Conservation (phyloP, 805 yeast genomes). For the Aciculoconidium aculeatum region DNA sequence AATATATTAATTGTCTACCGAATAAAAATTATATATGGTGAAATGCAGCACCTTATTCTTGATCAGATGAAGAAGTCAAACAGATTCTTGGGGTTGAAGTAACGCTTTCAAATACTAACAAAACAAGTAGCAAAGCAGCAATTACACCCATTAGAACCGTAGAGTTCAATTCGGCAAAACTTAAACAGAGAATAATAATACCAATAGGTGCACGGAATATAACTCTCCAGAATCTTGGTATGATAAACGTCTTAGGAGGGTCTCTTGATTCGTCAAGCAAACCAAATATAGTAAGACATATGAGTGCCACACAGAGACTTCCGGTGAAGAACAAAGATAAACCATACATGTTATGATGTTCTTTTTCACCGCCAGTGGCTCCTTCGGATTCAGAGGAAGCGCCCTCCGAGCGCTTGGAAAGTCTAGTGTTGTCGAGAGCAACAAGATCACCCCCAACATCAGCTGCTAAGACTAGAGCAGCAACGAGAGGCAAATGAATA, state of each 20-base stretch:
- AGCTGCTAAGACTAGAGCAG: conserved; percentile 48
- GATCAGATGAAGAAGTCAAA: too few species aligned
- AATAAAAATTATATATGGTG: too few species aligned
- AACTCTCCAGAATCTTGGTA: conserved; percentile 34
- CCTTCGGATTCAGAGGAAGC: background rate
- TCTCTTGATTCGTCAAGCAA: conserved; percentile 42
- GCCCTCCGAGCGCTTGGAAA: conserved; percentile 1
- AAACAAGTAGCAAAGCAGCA: too few species aligned
- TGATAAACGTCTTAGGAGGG: conserved; percentile 19
- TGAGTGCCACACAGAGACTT: conserved; percentile 43
- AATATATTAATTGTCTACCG: too few species aligned
- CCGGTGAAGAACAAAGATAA: conserved; percentile 47
- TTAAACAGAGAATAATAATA: conserved; percentile 30
- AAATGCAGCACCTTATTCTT: too few species aligned
- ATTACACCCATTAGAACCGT: too few species aligned
- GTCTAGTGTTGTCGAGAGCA: conserved; percentile 16
- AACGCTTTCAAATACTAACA: too few species aligned
- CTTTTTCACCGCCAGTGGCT: conserved; percentile 15
- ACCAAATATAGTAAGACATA: conserved; percentile 36
- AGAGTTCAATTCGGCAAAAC: conserved; percentile 41
- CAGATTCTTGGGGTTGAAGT: too few species aligned
- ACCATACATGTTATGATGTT: conserved; percentile 31
- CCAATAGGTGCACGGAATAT: conserved; percentile 38
- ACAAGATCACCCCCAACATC: conserved; percentile 52
- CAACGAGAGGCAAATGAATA: conserved; percentile 47